A percentile compares a stretch with the other conserved stretches of the same genome.
phyloP scores from a whole-genome alignment of 2,329 filamentous ascomycete genomes.

The Ceratocystis eucalypticola region DNA sequence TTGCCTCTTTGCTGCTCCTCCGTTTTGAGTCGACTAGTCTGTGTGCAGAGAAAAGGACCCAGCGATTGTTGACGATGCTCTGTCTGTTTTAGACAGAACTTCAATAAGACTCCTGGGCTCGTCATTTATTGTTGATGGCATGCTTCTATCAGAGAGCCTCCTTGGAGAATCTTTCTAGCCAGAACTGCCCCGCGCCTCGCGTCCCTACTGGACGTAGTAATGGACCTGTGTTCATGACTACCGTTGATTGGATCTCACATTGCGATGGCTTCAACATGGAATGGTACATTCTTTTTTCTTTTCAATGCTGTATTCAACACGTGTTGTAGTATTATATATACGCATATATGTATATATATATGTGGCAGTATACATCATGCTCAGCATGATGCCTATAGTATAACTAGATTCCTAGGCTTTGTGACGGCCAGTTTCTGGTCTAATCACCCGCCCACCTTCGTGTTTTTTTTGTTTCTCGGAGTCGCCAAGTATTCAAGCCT shows the following conservation, averaged over 20 bases:
- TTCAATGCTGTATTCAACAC: not conserved
- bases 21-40: conserved; percentile 92
- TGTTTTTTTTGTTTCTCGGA: not conserved
- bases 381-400: too few relatives aligned
- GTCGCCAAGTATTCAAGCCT: not conserved
- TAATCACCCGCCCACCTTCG: not conserved
- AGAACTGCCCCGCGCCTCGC: conserved; percentile 14
- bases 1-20: conserved; percentile 66
- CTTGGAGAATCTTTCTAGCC: conserved; percentile 14
- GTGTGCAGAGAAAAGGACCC: conserved; percentile 67
- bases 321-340: not conserved
- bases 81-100: conserved; percentile 38
- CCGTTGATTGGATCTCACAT: not conserved
- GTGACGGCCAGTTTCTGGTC: not conserved
- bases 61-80: conserved; percentile 29
- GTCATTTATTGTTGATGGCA: conserved; percentile 16
- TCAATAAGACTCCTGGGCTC: conserved; percentile 20
- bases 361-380: not conserved
- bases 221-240: conserved; percentile 8
- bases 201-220: conserved; percentile 5
- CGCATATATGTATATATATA: not conserved
- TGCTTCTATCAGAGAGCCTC: conserved; percentile 11
- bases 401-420: not conserved
- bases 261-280: conserved; percentile 14
- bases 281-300: conserved; percentile 14